Percentiles rank a stretch among this genome's conserved stretches.
Conservation (phyloP, 768 basidiomycete genomes). For the Cystobasidium tubakii region DNA sequence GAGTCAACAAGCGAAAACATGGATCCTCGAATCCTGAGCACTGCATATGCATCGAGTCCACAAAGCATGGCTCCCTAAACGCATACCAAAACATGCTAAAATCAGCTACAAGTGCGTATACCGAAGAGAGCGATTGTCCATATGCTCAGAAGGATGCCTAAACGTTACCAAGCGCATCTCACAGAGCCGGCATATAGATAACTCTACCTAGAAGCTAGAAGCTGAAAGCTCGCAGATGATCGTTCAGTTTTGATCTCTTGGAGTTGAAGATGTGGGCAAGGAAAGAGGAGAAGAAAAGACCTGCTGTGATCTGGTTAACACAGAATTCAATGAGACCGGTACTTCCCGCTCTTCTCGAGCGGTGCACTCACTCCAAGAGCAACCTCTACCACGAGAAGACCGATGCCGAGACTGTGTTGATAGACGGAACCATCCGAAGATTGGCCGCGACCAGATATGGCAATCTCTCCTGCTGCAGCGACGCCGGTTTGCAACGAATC, state of each 20-base stretch:
- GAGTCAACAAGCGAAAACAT: constrained; percentile 24
- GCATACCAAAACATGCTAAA: too few relatives aligned
- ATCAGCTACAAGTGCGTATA: too few relatives aligned
- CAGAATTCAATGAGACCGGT: too few relatives aligned
- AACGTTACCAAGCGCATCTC: too few relatives aligned
- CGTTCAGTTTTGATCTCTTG: constrained; percentile 4
- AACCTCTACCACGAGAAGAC: constrained; percentile 37
- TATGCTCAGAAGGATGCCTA: too few relatives aligned
- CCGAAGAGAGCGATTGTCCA: too few relatives aligned
- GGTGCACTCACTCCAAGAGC: constrained; percentile 35
- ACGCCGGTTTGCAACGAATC: neutral
- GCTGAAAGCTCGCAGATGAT: constrained; percentile 14
- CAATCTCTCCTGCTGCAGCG: neutral
- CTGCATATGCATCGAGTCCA: neutral
- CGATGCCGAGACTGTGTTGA: constrained; percentile 29
- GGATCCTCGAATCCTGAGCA: constrained; percentile 33
- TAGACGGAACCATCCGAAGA: neutral
- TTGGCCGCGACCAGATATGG: neutral
- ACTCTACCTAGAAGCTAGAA: too few relatives aligned
- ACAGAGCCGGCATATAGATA: too few relatives aligned
- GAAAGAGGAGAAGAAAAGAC: constrained; percentile 38
- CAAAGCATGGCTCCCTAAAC: too few relatives aligned
- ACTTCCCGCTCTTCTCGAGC: too few relatives aligned
- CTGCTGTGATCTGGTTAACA: constrained; percentile 34
- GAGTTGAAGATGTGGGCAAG: constrained; percentile 6